phyloP scores from a whole-genome alignment of 1,284 basidiomycete genomes.

The Trichosporon sp. region DNA sequence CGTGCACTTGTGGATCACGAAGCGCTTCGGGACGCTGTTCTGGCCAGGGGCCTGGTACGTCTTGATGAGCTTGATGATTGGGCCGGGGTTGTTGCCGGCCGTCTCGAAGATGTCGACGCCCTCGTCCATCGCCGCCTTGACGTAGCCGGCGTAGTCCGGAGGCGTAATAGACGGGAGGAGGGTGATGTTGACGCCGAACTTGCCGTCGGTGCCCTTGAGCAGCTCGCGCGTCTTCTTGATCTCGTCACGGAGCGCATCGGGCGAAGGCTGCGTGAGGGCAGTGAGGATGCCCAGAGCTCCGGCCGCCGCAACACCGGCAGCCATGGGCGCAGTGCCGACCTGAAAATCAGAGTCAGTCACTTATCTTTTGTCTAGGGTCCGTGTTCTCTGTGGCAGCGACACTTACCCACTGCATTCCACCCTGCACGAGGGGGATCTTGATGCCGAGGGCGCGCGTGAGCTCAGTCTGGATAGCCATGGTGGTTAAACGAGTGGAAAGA shows the following conservation, averaged over 20 bases:
- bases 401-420: slow-evolving; percentile 26
- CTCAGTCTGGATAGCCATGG: slow-evolving; percentile 49
- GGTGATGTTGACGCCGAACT: slow-evolving; percentile 89
- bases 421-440: slow-evolving; percentile 58
- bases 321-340: slow-evolving; percentile 41
- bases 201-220: slow-evolving; percentile 57
- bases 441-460: slow-evolving; percentile 50
- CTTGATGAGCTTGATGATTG: slow-evolving; percentile 76
- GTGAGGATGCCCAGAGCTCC: slow-evolving; percentile 85
- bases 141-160: slow-evolving; percentile 79
- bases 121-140: slow-evolving; percentile 75
- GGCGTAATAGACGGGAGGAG: slow-evolving; percentile 83
- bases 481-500: neutral
- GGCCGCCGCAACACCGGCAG: slow-evolving; percentile 73
- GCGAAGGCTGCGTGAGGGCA: slow-evolving; percentile 75
- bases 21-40: slow-evolving; percentile 49
- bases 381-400: neutral
- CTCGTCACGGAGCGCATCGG: slow-evolving; percentile 74
- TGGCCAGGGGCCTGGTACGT: slow-evolving; percentile 34
- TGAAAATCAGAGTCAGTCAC: neutral
- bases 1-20: slow-evolving; percentile 88
- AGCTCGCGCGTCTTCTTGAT: slow-evolving; percentile 66
- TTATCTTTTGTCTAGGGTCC: too few relatives aligned
- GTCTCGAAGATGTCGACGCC: slow-evolving; percentile 88
- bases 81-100: slow-evolving; percentile 80